Base-by-base conservation (phyloP, 2,329 filamentous ascomycete genomes). In the Aspergillus fijiensis region DNA sequence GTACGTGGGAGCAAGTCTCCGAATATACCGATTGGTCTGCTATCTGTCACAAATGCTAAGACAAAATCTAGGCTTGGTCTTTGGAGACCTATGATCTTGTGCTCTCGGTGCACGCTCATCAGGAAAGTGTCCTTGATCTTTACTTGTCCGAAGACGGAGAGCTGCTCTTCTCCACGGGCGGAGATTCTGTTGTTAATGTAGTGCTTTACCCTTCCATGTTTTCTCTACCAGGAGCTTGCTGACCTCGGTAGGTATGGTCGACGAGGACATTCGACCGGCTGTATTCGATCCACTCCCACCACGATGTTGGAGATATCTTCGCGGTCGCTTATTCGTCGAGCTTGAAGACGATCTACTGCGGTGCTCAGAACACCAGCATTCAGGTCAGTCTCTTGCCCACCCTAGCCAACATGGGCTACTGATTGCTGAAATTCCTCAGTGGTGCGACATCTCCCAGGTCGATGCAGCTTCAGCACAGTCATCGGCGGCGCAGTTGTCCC, bases 251-350 rank as follows among this genome's bases (percentile, higher is more conserved):
- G 83, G 81, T 96, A 48, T 99, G 95, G 95, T 89, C 87, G 68
- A 90, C 93, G 2, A 83, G 81, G 49, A 89, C 87, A 5, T 87
- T 96, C 74, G 85, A 84, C 58, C 87, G 90, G 29, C 82, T 95
- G 0, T 95, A 93, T 79, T 92, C 95, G 64, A 90, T 98, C 63
- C 96, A 96, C 80, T 96, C 92, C 63, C 89, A 89, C 52, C 94
- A 96, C 76, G 95, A 98, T 69, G 90, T 96, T 47, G 95, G 95
- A 61, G 95, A 99, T 78, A 87, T 99, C 60, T 98, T 98, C 74
- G 96, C 92, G 67, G 88, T 96, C n/a, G 89, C 89, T 1, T 97
- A 96, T 75, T 96, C 92, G 4, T 80, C 87, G 6, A 84, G 87
- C 66, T 82, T 91, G 69, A 85, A 94, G 66, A 96, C 90, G 0